phyloP scores from a whole-genome alignment of 2,329 filamentous ascomycete species.

The Epichloe festucae region DNA sequence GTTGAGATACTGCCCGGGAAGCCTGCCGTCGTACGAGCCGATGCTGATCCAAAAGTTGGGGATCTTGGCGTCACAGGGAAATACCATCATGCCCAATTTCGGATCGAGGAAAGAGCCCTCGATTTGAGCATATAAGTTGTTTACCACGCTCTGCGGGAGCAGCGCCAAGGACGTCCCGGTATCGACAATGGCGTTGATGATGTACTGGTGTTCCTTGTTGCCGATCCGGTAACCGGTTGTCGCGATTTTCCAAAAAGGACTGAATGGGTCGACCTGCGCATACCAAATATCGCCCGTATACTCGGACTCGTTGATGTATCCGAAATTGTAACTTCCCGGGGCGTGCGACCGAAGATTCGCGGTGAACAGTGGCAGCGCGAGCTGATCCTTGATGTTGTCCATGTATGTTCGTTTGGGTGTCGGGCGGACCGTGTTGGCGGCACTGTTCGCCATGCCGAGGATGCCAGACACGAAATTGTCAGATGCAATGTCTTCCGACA shows the following conservation, averaged over 20 bases:
- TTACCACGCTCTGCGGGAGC: conserved; percentile 37
- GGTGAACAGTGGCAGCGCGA: conserved; percentile 23
- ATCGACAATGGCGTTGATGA: conserved; percentile 45
- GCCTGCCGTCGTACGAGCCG: conserved; percentile 19
- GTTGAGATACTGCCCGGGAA: conserved; percentile 26
- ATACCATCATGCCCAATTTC: conserved; percentile 40
- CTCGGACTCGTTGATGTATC: conserved; percentile 39
- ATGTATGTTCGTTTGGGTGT: conserved; percentile 20
- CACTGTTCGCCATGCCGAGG: conserved; percentile 20
- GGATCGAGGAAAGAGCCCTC: conserved; percentile 32
- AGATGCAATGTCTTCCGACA: conserved; percentile 32
- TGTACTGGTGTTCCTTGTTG: conserved; percentile 3
- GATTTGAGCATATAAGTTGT: conserved; percentile 47
- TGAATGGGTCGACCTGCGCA: conserved; percentile 32
- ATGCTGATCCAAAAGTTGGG: conserved; percentile 27
- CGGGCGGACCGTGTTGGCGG: conserved; percentile 22
- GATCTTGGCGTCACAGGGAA: conserved; percentile 41
- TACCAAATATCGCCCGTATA: conserved; percentile 47
- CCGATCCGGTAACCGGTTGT: conserved; percentile 44
- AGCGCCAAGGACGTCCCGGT: conserved; percentile 58
- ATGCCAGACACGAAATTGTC: conserved; percentile 24
- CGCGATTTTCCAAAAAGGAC: conserved; percentile 51
- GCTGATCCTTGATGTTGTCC: conserved; percentile 19
- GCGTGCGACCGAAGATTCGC: conserved; percentile 19
- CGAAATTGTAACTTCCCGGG: conserved; percentile 28